Percentiles rank a stretch among this genome's conserved stretches.
These are phyloP conservation scores for Pterula multifida DNA, from an alignment of 1,284 basidiomycete genomes.

Conservation along the genomic window DNA sequence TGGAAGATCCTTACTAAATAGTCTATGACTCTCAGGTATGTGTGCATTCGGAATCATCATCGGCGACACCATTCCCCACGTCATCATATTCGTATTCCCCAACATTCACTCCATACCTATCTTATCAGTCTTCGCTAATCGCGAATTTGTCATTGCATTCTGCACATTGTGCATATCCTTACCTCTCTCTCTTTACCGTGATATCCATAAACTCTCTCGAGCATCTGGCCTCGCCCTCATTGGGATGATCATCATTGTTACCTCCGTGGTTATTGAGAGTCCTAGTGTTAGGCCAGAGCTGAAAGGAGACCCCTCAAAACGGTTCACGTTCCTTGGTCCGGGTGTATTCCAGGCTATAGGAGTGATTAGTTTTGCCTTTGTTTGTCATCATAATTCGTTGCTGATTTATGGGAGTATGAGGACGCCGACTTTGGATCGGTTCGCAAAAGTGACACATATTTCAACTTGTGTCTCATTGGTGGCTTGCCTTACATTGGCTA, in stretches of 20 bases:
- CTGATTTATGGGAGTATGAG: slow-evolving; percentile 90
- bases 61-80: slow-evolving; percentile 93
- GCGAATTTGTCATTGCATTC: slow-evolving; percentile 79
- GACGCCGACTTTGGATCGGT: slow-evolving; percentile 91
- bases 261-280: slow-evolving; percentile 78
- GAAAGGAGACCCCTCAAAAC: slow-evolving; percentile 62
- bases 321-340: slow-evolving; percentile 63
- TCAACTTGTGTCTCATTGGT: slow-evolving; percentile 77
- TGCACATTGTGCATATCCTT: slow-evolving; percentile 86
- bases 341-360: slow-evolving; percentile 88
- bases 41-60: slow-evolving; percentile 94
- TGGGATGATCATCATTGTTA: slow-evolving; percentile 92
- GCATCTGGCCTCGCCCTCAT: slow-evolving; percentile 83
- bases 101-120: slow-evolving; percentile 57
- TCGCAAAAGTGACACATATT: slow-evolving; percentile 87
- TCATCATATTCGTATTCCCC: slow-evolving; percentile 83
- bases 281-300: slow-evolving; percentile 71
- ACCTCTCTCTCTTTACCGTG: slow-evolving; percentile 90
- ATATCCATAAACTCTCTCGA: slow-evolving; percentile 93
- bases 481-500: slow-evolving; percentile 73
- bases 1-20: slow-evolving; percentile 5
- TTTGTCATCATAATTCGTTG: slow-evolving; percentile 89
- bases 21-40: slow-evolving; percentile 49
- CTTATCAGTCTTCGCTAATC: slow-evolving; percentile 69
- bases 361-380: slow-evolving; percentile 89